phyloP scores from a whole-genome alignment of 441 rosid species.

The Mallotus repandus region DNA sequence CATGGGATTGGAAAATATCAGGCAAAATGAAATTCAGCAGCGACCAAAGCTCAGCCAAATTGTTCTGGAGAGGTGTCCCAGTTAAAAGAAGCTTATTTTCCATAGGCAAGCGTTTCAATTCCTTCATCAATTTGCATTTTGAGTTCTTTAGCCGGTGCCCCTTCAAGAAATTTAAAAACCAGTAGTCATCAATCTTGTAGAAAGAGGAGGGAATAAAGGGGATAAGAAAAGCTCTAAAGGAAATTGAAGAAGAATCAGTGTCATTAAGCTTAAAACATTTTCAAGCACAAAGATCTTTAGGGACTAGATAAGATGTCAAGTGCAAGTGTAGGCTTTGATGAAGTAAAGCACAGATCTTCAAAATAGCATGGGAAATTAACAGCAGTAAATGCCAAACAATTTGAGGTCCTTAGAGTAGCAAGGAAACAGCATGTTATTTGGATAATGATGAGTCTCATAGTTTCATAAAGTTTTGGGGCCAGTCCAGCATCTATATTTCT shows the following conservation, averaged over 20 bases:
- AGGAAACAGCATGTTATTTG: not conserved
- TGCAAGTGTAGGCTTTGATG: not conserved
- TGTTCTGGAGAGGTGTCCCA: constrained; percentile 97
- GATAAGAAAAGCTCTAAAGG: not conserved
- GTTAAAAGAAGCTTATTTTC: constrained; percentile 91
- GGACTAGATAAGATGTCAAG: not conserved
- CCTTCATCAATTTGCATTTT: constrained; percentile 74
- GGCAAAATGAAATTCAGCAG: constrained; percentile 90
- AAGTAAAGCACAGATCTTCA: not conserved
- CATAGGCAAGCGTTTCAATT: constrained; percentile 48
- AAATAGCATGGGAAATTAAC: not conserved
- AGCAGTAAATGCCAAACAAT: not conserved
- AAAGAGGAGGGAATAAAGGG: too few species aligned
- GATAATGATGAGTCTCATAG: not conserved
- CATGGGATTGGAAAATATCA: constrained; percentile 89
- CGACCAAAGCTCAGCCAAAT: constrained; percentile 96
- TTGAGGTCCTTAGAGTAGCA: not conserved
- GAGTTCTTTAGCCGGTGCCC: constrained; percentile 96
- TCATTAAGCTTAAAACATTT: not conserved
- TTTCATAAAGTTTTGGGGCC: not conserved
- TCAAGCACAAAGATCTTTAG: not conserved
- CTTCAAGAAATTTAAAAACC: constrained; percentile 36
- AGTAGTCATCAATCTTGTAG: too few species aligned
- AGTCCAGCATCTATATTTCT: not conserved
- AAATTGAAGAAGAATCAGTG: constrained; percentile 1